phyloP scores from a whole-genome alignment of 371 early-diverging fungal species.

The Syncephalastrum monosporum region DNA sequence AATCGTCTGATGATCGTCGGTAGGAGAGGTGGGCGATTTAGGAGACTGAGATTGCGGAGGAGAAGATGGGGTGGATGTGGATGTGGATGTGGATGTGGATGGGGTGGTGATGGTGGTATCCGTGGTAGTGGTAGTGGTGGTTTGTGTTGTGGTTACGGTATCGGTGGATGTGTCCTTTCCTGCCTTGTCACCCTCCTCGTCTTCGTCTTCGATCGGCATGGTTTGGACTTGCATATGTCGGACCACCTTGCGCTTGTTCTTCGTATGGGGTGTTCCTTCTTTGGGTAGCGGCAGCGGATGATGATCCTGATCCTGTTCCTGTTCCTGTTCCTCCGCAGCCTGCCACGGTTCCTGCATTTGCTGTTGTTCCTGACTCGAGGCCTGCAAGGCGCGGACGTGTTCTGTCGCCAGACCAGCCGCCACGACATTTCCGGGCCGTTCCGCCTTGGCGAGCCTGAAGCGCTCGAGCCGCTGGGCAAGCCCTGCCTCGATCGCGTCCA shows the following conservation, averaged over 20 bases:
- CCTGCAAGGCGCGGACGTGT: slow-evolving; percentile 40
- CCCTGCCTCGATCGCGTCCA: slow-evolving; percentile 34
- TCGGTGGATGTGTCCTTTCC: not conserved
- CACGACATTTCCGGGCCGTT: slow-evolving; percentile 38
- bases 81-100: not conserved
- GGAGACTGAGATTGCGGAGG: too few species aligned
- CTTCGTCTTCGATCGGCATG: slow-evolving; percentile 10
- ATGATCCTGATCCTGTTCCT: slow-evolving; percentile 1
- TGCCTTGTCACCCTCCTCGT: not conserved
- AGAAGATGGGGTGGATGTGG: too few species aligned
- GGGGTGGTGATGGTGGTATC: not conserved
- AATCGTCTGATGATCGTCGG: slow-evolving; percentile 6
- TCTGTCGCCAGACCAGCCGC: slow-evolving; percentile 33
- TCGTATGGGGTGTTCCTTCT: not conserved
- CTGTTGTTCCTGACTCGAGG: slow-evolving; percentile 11
- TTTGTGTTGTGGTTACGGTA: not conserved
- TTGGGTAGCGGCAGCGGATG: not conserved
- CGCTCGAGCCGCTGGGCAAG: slow-evolving; percentile 34
- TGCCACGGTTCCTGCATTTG: slow-evolving; percentile 3
- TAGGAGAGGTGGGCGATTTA: too few species aligned
- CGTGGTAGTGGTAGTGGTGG: too few species aligned
- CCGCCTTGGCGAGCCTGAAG: slow-evolving; percentile 18
- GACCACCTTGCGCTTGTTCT: slow-evolving; percentile 11
- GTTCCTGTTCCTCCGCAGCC: not conserved
- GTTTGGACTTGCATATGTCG: slow-evolving; percentile 23